These are phyloP conservation scores for Ogataea pini DNA, from an alignment of 805 yeast genomes.

Conservation along the genomic window DNA sequence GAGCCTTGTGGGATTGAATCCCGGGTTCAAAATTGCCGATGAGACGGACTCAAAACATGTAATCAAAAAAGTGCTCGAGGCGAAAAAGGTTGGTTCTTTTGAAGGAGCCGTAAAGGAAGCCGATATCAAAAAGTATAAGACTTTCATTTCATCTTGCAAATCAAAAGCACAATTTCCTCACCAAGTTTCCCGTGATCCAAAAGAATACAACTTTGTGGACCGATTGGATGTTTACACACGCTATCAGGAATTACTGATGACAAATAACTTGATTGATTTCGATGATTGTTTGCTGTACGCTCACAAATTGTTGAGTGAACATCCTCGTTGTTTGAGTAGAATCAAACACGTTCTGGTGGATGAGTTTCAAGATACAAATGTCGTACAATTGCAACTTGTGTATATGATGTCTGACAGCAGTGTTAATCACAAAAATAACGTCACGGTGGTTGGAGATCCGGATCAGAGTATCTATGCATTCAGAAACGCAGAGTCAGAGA, in stretches of 20 bases:
- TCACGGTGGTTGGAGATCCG: slow-evolving; percentile 94
- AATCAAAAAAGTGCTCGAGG: slow-evolving; percentile 39
- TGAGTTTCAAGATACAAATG: slow-evolving; percentile 92
- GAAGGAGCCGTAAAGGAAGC: slow-evolving; percentile 33
- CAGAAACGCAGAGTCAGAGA: slow-evolving; percentile 72
- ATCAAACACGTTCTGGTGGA: slow-evolving; percentile 80
- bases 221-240: slow-evolving; percentile 45
- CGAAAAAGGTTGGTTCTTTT: slow-evolving; percentile 14
- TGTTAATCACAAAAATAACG: slow-evolving; percentile 44
- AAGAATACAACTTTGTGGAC: slow-evolving; percentile 29
- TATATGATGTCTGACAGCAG: slow-evolving; percentile 48
- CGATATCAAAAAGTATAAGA: slow-evolving; percentile 42
- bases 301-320: slow-evolving; percentile 44
- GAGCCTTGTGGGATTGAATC: slow-evolving; percentile 41
- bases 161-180: slow-evolving; percentile 50
- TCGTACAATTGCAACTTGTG: slow-evolving; percentile 71
- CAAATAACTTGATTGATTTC: slow-evolving; percentile 62
- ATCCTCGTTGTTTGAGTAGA: slow-evolving; percentile 46
- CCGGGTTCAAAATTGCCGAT: slow-evolving; percentile 57
- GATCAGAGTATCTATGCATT: slow-evolving; percentile 94
- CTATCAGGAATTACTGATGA: slow-evolving; percentile 52
- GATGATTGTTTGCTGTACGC: slow-evolving; percentile 76
- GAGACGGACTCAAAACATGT: slow-evolving; percentile 58
- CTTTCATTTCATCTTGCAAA: slow-evolving; percentile 57
- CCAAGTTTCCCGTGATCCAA: slow-evolving; percentile 30